Base-by-base conservation (phyloP, 1,284 basidiomycete genomes). In the Tetrapyrgos nigripes region DNA sequence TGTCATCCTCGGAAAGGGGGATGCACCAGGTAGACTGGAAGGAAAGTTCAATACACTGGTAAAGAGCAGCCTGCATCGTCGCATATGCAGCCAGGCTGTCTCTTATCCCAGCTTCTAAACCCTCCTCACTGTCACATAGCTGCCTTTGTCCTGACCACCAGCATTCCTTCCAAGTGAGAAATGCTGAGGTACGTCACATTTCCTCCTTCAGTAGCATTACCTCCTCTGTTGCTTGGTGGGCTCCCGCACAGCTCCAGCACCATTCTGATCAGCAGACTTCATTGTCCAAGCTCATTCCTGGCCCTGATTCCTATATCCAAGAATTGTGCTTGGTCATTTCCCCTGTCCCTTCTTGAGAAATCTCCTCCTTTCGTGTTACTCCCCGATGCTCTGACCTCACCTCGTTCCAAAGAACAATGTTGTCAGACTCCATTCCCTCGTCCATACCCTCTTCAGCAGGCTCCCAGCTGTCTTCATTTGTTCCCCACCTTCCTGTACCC, bases 401-500 rank as follows among this genome's bases (percentile, higher is more conserved):
- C 17, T 24, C 45, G 27, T 47, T 28, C 45, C 21, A 24, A 24
- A 47, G 23, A 24, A 28, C 23, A 17, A 47, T 47, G 13, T 23
- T 23, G 19, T 47, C 45, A 11, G 19, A 6, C n/a, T 24, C 43
- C 23, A 8, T 23, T 28, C 24, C 45, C 45, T 47, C 45, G 19
- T 14, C 10, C 45, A 14, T 23, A 17, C 5, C 45, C 45, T 47
- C 45, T 28, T 47, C 45, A 17, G 11, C 21, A 14, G 45, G 45
- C 24, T 47, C 45, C 45, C 45, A 47, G 45, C 45, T 47, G 21
- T 47, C 45, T n/a, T 47, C 45, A n/a, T 47, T 47, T 17, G 45
- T 47, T 23, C 45, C 45, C 24, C 45, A 4, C 14, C 45, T 24
- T 19, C 45, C 45, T 13, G 11, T 13, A 5, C 45, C 45, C 45